Conservation (phyloP, 208 protist genomes). For the Trypanosoma vivax region DNA sequence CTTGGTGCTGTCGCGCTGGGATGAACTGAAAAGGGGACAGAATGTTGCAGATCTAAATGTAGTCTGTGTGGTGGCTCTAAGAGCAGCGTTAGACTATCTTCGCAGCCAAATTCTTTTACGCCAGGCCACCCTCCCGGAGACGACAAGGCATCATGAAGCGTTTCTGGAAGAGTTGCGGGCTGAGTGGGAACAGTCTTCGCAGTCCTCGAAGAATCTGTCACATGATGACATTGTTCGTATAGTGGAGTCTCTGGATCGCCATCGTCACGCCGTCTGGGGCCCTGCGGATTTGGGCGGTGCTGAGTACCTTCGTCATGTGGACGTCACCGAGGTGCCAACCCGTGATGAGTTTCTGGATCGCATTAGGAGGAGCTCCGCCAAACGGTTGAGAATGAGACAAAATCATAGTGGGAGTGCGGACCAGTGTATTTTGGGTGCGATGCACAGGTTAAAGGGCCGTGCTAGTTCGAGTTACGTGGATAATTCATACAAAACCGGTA, state of each 20-base stretch:
- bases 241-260: constrained; percentile 6
- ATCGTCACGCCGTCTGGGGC: constrained; percentile 15
- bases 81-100: constrained; percentile 33
- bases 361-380: neutral
- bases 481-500: no score
- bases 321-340: neutral
- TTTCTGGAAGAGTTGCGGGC: constrained; percentile 4
- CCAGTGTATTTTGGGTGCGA: neutral
- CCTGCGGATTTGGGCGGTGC: neutral
- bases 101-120: constrained; percentile 33
- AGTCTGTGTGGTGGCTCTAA: constrained; percentile 24
- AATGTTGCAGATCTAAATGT: constrained; percentile 11
- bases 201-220: neutral
- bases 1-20: constrained; percentile 7
- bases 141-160: neutral
- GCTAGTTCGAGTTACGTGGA: no score
- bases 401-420: neutral
- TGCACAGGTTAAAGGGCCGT: no score
- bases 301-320: constrained; percentile 3
- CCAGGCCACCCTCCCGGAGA: constrained; percentile 22
- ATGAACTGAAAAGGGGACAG: constrained; percentile 9
- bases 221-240: neutral
- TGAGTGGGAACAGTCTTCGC: constrained; percentile 4
- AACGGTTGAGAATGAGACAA: neutral
- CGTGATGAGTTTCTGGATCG: constrained; percentile 8